Percentiles rank a stretch among this genome's conserved stretches.
These are phyloP conservation scores for Fusarium nematophilum DNA, from an alignment of 2,329 filamentous ascomycete genomes.

Conservation along the genomic window DNA sequence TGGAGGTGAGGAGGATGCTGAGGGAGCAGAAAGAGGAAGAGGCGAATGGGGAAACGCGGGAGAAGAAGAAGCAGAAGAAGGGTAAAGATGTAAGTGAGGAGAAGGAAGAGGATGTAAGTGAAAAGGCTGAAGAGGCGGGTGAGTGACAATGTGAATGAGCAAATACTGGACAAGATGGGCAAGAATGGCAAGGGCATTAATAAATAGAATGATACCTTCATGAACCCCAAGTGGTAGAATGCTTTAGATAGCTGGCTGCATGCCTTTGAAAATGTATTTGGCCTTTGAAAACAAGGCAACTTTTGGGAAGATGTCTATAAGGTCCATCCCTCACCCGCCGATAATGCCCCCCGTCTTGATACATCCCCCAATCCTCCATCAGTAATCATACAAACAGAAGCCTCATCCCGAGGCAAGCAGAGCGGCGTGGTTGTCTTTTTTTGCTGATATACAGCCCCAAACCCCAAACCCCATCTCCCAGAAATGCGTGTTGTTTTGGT, in stretches of 20 bases:
- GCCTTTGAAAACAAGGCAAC: conserved; percentile 29
- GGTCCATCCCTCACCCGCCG: conserved; percentile 22
- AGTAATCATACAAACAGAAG: conserved; percentile 47
- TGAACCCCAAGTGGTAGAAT: background rate
- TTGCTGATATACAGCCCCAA: conserved; percentile 41
- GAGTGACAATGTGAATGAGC: background rate
- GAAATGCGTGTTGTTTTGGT: conserved; percentile 30
- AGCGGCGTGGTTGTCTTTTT: conserved; percentile 48
- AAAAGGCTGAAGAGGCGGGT: background rate
- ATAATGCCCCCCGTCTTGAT: conserved; percentile 35
- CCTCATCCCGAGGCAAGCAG: conserved; percentile 44
- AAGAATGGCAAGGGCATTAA: background rate
- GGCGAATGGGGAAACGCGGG: conserved; percentile 6
- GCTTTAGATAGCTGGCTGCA: conserved; percentile 14
- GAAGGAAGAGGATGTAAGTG: background rate
- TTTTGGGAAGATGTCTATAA: conserved; percentile 35
- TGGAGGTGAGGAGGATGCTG: conserved; percentile 66
- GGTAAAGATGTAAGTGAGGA: background rate
- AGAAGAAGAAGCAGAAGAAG: background rate
- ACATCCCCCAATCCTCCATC: conserved; percentile 25
- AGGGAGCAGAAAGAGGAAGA: conserved; percentile 51
- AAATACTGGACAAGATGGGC: background rate
- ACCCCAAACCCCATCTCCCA: conserved; percentile 36
- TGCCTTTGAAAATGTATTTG: conserved; percentile 17
- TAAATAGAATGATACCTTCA: background rate